Conservation (phyloP, 2,329 filamentous ascomycete genomes). For the Dryadomyces quercus-mongolicae region DNA sequence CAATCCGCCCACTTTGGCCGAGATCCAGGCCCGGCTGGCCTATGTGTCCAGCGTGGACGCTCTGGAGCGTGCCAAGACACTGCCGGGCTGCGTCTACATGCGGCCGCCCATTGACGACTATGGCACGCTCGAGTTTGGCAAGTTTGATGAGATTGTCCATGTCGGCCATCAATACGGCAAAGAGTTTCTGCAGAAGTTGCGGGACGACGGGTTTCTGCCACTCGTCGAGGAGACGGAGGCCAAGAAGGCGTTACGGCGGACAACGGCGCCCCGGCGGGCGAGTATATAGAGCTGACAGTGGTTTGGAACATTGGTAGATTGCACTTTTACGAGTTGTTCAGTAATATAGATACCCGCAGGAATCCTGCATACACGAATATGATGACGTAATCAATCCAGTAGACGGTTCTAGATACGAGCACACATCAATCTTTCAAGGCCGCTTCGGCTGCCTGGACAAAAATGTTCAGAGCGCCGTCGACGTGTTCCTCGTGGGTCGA, state of each 20-base stretch:
- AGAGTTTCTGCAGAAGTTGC: slow-evolving; percentile 64
- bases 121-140: slow-evolving; percentile 89
- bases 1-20: slow-evolving; percentile 87
- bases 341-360: too few species aligned
- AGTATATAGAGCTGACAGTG: slow-evolving; percentile 43
- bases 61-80: slow-evolving; percentile 82
- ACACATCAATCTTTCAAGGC: neutral
- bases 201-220: slow-evolving; percentile 64
- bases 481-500: slow-evolving; percentile 62
- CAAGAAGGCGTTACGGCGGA: slow-evolving; percentile 64
- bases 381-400: too few species aligned
- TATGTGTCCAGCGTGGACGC: slow-evolving; percentile 95
- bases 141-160: slow-evolving; percentile 93
- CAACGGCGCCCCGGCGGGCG: slow-evolving; percentile 66
- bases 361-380: too few species aligned
- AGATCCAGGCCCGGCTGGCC: slow-evolving; percentile 88
- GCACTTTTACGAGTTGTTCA: too few species aligned
- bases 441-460: slow-evolving; percentile 53
- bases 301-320: too few species aligned
- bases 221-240: slow-evolving; percentile 61
- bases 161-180: slow-evolving; percentile 80
- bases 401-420: too few species aligned
- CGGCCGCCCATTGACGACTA: slow-evolving; percentile 87
- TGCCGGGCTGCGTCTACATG: slow-evolving; percentile 90
- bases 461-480: slow-evolving; percentile 57